Percentiles rank a stretch among this genome's conserved stretches.
Conservation (phyloP, 164 flowering plant species). For the Stephania cephalantha region DNA sequence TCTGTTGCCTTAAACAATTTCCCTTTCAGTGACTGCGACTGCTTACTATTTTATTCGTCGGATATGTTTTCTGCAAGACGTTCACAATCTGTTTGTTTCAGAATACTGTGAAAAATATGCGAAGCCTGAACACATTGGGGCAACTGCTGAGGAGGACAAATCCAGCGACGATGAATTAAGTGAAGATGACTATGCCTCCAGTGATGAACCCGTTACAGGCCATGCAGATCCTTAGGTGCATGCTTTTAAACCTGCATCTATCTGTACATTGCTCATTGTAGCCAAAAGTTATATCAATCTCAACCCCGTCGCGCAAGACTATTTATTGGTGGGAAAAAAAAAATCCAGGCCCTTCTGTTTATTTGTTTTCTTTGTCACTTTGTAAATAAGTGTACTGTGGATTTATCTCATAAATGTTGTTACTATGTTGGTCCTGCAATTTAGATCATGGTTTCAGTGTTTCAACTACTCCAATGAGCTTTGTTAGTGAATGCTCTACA, state of each 20-base stretch:
- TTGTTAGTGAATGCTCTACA: background rate
- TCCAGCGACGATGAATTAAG: constrained; percentile 58
- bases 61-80: background rate
- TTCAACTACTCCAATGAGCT: background rate
- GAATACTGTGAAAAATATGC: constrained; percentile 66
- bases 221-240: constrained; percentile 33
- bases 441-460: background rate
- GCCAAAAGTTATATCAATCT: constrained; percentile 11
- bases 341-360: constrained; percentile 11
- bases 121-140: constrained; percentile 50
- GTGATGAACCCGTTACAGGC: constrained; percentile 46
- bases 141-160: constrained; percentile 32
- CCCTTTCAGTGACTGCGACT: background rate
- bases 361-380: constrained; percentile 1
- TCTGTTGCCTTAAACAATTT: background rate
- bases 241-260: constrained; percentile 12
- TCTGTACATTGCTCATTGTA: constrained; percentile 32
- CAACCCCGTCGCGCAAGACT: constrained; percentile 10
- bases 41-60: background rate
- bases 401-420: constrained; percentile 4
- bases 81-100: constrained; percentile 16
- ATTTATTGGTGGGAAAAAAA: constrained; percentile 9
- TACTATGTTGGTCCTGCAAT: background rate
- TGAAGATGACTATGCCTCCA: constrained; percentile 50
- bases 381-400: constrained; percentile 31